phyloP scores from a whole-genome alignment of 768 basidiomycete species.

The Holtermanniella nyarrowii region DNA sequence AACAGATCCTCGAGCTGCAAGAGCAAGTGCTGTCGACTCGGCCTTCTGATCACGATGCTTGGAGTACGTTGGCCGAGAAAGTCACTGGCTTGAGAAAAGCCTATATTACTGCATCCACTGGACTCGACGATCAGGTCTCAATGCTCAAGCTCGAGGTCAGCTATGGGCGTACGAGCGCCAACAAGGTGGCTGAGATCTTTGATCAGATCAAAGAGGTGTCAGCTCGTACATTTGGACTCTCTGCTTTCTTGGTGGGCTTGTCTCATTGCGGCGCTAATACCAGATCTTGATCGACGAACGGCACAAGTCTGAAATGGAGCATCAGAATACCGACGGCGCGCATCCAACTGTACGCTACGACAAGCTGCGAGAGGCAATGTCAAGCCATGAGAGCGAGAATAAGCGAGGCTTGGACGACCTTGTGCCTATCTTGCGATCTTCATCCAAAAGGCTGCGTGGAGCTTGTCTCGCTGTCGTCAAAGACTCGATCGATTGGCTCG shows the following conservation, averaged over 20 bases:
- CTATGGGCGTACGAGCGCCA: conserved; percentile 30
- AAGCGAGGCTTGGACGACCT: no score
- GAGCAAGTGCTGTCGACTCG: conserved; percentile 19
- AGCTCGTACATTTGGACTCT: conserved; percentile 20
- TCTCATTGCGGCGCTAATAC: background rate
- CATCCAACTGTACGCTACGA: no score
- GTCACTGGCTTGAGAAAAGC: conserved; percentile 14
- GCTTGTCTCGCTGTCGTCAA: conserved; percentile 19
- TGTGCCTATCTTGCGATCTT: conserved; percentile 30
- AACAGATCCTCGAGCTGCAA: conserved; percentile 26
- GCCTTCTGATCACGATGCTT: conserved; percentile 18
- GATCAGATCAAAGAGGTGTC: conserved; percentile 27
- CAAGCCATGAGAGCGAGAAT: no score
- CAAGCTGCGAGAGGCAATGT: no score
- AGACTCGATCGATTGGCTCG: conserved; percentile 33
- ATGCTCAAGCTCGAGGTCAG: conserved; percentile 38
- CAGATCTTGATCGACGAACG: conserved; percentile 19
- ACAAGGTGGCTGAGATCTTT: conserved; percentile 28
- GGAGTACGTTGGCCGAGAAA: conserved; percentile 21
- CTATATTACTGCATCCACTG: conserved; percentile 21
- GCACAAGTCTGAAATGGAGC: conserved; percentile 25
- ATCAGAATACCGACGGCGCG: no score
- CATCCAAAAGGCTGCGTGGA: conserved; percentile 24
- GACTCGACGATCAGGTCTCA: conserved; percentile 19
- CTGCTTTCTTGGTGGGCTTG: conserved; percentile 30